Conservation (phyloP, 1,139 yeast species). For the Taphrina pruni region DNA sequence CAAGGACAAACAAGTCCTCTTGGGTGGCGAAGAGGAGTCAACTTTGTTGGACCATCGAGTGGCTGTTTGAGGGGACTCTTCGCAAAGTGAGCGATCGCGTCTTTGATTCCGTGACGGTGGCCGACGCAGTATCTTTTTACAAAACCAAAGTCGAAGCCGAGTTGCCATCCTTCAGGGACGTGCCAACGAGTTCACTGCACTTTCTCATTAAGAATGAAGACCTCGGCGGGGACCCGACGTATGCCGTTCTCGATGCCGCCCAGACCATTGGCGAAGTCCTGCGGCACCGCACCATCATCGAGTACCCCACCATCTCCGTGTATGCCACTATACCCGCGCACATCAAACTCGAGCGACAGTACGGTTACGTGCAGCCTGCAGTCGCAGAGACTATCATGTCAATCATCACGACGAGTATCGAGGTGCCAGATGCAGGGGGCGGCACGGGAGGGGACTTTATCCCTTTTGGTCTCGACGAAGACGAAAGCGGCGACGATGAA, state of each 20-base stretch:
- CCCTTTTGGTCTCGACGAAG: slow-evolving; percentile 12
- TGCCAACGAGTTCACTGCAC: background rate
- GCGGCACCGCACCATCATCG: slow-evolving; percentile 35
- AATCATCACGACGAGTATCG: background rate
- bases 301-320: slow-evolving; percentile 33
- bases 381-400: background rate
- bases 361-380: background rate
- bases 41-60: slow-evolving; percentile 79
- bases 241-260: slow-evolving; percentile 9
- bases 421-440: background rate
- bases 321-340: slow-evolving; percentile 9
- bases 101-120: slow-evolving; percentile 20
- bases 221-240: slow-evolving; percentile 14
- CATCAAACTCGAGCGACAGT: slow-evolving; percentile 19
- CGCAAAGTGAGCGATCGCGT: slow-evolving; percentile 33
- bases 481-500: slow-evolving; percentile 22
- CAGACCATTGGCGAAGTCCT: slow-evolving; percentile 19
- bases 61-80: slow-evolving; percentile 27
- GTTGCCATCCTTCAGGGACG: slow-evolving; percentile 9
- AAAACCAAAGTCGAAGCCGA: background rate
- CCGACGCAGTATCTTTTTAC: slow-evolving; percentile 15
- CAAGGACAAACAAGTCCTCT: slow-evolving; percentile 69
- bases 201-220: slow-evolving; percentile 12
- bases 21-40: slow-evolving; percentile 69
- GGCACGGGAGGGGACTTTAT: slow-evolving; percentile 29